phyloP scores from a whole-genome alignment of 179 eudicot genomes.

The Dionaea muscipula region DNA sequence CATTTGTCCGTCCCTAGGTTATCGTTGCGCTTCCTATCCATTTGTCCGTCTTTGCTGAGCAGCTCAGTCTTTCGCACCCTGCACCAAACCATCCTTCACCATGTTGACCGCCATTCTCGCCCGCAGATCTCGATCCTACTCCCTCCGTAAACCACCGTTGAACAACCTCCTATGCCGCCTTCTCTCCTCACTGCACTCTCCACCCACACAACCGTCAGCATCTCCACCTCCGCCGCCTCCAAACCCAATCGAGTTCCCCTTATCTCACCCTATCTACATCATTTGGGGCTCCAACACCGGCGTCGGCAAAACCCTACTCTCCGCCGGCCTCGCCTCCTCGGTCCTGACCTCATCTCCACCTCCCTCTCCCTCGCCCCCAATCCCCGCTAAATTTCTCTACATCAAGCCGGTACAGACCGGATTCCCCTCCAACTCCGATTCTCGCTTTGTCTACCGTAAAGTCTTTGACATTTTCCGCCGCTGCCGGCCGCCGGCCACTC shows the following conservation, averaged over 20 bases:
- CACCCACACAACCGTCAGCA: slow-evolving; percentile 9
- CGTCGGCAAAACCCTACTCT: slow-evolving; percentile 90
- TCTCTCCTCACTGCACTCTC: slow-evolving; percentile 9
- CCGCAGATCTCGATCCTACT: no score
- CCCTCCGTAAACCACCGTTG: no score
- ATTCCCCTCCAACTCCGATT: slow-evolving; percentile 74
- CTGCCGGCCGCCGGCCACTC: slow-evolving; percentile 13
- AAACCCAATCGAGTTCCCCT: slow-evolving; percentile 31
- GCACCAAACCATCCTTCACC: no score
- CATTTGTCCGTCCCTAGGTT: no score
- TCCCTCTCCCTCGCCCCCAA: slow-evolving; percentile 6
- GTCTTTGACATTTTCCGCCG: slow-evolving; percentile 28
- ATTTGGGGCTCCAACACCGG: slow-evolving; percentile 90
- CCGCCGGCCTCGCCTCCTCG: slow-evolving; percentile 69
- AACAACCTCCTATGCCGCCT: neutral
- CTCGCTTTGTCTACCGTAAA: slow-evolving; percentile 49
- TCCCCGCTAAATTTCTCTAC: slow-evolving; percentile 31
- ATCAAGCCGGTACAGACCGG: slow-evolving; percentile 87
- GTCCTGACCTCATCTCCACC: slow-evolving; percentile 17
- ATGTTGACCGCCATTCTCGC: no score
- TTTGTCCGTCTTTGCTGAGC: no score
- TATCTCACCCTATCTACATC: slow-evolving; percentile 76
- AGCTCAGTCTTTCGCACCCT: no score
- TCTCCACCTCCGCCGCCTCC: slow-evolving; percentile 11
- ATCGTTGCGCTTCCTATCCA: no score